Conservation (phyloP, 306 rosid genomes). For the Sicyos edulis region DNA sequence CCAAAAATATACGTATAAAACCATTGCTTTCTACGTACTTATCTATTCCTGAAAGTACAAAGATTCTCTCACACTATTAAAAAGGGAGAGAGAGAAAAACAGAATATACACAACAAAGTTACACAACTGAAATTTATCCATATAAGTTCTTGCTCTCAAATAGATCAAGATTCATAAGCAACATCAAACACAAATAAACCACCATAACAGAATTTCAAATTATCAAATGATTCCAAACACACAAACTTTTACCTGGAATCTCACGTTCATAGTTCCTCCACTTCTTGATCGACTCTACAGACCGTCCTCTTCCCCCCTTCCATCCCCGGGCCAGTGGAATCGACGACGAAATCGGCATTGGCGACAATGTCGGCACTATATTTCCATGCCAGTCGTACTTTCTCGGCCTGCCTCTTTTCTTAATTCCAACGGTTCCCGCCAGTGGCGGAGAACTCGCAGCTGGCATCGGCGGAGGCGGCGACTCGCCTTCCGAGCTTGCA, state of each 20-base stretch:
- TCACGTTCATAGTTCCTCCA: slow-evolving; percentile 47
- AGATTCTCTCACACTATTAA: background rate
- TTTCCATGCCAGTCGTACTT: slow-evolving; percentile 58
- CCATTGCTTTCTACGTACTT: slow-evolving; percentile 19
- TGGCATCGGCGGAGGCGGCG: background rate
- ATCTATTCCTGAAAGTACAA: slow-evolving; percentile 10
- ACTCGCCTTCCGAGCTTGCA: slow-evolving; percentile 33
- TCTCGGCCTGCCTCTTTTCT: slow-evolving; percentile 75
- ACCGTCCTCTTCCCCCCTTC: slow-evolving; percentile 67
- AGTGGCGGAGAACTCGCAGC: slow-evolving; percentile 23
- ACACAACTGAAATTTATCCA: background rate
- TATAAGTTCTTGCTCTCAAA: background rate
- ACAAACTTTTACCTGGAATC: slow-evolving; percentile 33
- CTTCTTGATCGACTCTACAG: slow-evolving; percentile 55
- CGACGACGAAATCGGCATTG: slow-evolving; percentile 92
- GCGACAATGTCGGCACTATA: slow-evolving; percentile 48
- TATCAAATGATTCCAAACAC: slow-evolving; percentile 3
- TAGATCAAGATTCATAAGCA: background rate
- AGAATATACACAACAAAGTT: background rate
- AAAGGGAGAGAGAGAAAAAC: slow-evolving; percentile 1
- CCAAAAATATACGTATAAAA: slow-evolving; percentile 1
- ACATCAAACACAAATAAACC: background rate
- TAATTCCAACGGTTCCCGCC: slow-evolving; percentile 40
- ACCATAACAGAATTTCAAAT: too few species aligned
- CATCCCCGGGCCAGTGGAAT: slow-evolving; percentile 75